A percentile compares a stretch with the other conserved stretches of the same genome.
phyloP scores from a whole-genome alignment of 148 eudicot species.

The Vaccinium darrowii region DNA sequence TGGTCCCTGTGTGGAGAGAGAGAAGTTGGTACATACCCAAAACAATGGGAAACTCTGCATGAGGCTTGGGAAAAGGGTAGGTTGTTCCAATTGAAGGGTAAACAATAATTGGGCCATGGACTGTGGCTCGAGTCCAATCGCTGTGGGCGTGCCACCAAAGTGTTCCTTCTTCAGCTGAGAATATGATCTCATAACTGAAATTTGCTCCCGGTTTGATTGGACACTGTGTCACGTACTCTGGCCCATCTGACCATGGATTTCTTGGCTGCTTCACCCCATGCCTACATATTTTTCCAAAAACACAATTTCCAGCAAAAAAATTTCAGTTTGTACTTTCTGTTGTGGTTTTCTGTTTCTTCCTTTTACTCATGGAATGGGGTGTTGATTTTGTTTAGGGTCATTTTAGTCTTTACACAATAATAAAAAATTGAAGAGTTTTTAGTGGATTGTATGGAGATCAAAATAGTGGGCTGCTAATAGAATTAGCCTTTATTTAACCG shows the following conservation, averaged over 20 bases:
- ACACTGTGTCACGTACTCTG: constrained; percentile 4
- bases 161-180: constrained; percentile 4
- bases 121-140: constrained; percentile 15
- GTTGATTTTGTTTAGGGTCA: too few relatives aligned
- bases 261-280: constrained; percentile 4
- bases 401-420: too few relatives aligned
- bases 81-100: not conserved
- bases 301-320: not conserved
- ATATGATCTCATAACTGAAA: not conserved
- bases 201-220: not conserved
- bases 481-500: too few relatives aligned
- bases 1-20: not conserved
- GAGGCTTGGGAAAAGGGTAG: constrained; percentile 6
- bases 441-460: too few relatives aligned
- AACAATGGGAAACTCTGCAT: constrained; percentile 6
- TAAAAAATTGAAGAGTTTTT: too few relatives aligned
- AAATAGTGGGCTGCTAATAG: too few relatives aligned
- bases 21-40: not conserved
- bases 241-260: constrained; percentile 18
- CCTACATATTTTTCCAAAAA: not conserved
- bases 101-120: constrained; percentile 3
- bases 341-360: too few relatives aligned
- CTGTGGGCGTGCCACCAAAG: constrained; percentile 13
- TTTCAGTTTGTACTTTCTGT: not conserved
- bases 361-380: too few relatives aligned